Evolutionary conservation across 2,329 filamentous ascomycete species (phyloP).

Genomic region (Drechslerella stenobrocha): DNA sequence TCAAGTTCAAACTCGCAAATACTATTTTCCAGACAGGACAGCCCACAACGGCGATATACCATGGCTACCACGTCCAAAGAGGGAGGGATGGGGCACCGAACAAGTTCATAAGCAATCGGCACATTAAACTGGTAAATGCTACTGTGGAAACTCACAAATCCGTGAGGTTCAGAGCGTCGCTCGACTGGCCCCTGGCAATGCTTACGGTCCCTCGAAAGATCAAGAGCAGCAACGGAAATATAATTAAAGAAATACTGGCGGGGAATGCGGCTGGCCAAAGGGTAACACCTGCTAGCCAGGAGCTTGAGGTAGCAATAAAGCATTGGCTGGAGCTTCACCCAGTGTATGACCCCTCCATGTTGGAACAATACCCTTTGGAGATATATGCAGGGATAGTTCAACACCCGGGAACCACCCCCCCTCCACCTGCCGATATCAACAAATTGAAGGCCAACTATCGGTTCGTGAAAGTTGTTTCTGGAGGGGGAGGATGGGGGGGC

Average conservation of each 20-base stretch:
- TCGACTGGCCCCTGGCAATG: slow-evolving; percentile 62
- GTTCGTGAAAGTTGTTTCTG: slow-evolving; percentile 55
- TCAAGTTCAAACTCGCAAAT: slow-evolving; percentile 65
- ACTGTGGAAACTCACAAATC: slow-evolving; percentile 4
- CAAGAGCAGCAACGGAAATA: slow-evolving; percentile 73
- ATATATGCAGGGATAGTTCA: slow-evolving; percentile 24
- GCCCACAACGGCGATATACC: slow-evolving; percentile 62
- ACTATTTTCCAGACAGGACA: slow-evolving; percentile 74
- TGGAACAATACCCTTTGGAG: slow-evolving; percentile 17
- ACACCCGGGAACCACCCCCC: background rate
- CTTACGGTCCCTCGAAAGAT: slow-evolving; percentile 68
- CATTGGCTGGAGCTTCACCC: slow-evolving; percentile 60
- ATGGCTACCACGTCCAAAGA: slow-evolving; percentile 10
- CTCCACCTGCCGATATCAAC: background rate
- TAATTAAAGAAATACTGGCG: slow-evolving; percentile 65
- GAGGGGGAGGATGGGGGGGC: slow-evolving; percentile 80
- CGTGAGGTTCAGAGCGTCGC: slow-evolving; percentile 11
- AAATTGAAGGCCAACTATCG: slow-evolving; percentile 54
- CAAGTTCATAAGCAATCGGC: background rate
- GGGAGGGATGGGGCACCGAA: background rate
- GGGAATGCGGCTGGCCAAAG: slow-evolving; percentile 55
- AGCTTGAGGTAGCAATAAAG: slow-evolving; percentile 69
- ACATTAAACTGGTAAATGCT: slow-evolving; percentile 6
- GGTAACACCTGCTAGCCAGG: slow-evolving; percentile 66
- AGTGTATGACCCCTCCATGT: slow-evolving; percentile 5